Evolutionary conservation across 2,329 filamentous ascomycete species (phyloP), one percentile per base, ranked within the genome.

Genomic region (Aspergillus aculeatus): DNA sequence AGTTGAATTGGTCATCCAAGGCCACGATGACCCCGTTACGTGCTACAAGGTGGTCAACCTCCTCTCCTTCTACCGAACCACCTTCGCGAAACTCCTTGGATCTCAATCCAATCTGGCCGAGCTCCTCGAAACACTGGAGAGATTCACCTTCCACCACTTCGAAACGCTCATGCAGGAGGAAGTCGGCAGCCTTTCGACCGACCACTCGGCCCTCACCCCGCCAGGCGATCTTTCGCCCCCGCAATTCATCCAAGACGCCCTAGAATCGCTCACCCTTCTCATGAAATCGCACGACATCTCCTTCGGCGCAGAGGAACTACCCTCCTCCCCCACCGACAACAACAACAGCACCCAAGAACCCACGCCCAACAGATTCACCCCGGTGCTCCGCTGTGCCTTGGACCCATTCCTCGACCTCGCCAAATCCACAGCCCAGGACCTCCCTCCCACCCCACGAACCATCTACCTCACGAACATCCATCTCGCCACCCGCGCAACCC

Each of bases 41-140:
- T 89, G 92, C 35, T 99, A 96, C 79, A 95, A 92, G 73, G 86
- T 98, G 47, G 88, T 91, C 11, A 97, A 96, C 68, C 81, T 99
- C 1, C 83, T 98, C 47, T 87, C 86, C 47, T 99, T 99, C 77
- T 99, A 99, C 77, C 87, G 86, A 31, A 83, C 86, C 62, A 97
- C 93, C 1, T 97, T 98, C 72, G 80, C 86, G 16, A 94, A 89
- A 67, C 81, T 98, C 0, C 81, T 98, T 0, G 89, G 90, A 2
- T 68, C 82, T 2, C 82, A 87, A 11, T 91, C 91, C 0, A 81
- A 84, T 9, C 80, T 97, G 0, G 81, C 93, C 0, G 87, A 89
- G 3, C 83, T 88, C 2, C 84, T 96, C 54, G 77, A 79, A 4
- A 83, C 80, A 2, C 80, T 97, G 0, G 89, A 95, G 71, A 83